A percentile compares a stretch with the other conserved stretches of the same genome.
Evolutionary conservation across 371 early-diverging fungal genomes (phyloP).

Genomic region (Blakeslea trispora): DNA sequence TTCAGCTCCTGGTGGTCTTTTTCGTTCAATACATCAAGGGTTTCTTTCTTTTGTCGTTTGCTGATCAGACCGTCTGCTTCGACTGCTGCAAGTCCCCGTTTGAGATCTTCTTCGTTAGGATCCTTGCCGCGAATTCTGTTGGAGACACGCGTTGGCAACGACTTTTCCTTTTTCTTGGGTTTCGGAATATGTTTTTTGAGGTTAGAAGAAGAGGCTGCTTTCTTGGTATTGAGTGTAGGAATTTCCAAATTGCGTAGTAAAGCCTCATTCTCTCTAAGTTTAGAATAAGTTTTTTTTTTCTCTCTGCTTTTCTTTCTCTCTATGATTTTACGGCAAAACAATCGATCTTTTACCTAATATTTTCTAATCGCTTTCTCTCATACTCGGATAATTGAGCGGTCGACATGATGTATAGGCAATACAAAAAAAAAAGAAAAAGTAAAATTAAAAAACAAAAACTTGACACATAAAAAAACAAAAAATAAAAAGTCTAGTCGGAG

Average conservation of each 20-base stretch:
- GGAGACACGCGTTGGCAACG: constrained; percentile 37
- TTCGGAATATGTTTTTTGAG: constrained; percentile 16
- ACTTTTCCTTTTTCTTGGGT: constrained; percentile 24
- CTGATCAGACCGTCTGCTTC: background rate
- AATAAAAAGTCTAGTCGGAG: too few relatives aligned
- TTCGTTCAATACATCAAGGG: constrained; percentile 28
- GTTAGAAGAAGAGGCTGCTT: background rate
- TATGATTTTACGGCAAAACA: too few relatives aligned
- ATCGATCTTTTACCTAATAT: too few relatives aligned
- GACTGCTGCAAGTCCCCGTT: constrained; percentile 1
- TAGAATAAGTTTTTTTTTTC: too few relatives aligned
- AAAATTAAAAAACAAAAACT: too few relatives aligned
- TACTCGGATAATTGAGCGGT: too few relatives aligned
- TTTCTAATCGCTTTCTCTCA: too few relatives aligned
- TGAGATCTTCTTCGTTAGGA: constrained; percentile 8
- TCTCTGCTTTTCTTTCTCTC: too few relatives aligned
- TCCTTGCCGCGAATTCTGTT: constrained; percentile 43
- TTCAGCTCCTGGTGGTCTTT: constrained; percentile 28
- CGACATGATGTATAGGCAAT: too few relatives aligned
- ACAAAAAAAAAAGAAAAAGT: too few relatives aligned
- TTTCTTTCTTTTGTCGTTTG: constrained; percentile 13
- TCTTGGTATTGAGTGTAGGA: constrained; percentile 12
- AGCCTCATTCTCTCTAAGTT: constrained; percentile 42
- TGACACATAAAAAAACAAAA: too few relatives aligned
- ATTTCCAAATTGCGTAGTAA: constrained; percentile 37